Conservation (phyloP, 768 basidiomycete genomes). For the Scleroderma citrinum region DNA sequence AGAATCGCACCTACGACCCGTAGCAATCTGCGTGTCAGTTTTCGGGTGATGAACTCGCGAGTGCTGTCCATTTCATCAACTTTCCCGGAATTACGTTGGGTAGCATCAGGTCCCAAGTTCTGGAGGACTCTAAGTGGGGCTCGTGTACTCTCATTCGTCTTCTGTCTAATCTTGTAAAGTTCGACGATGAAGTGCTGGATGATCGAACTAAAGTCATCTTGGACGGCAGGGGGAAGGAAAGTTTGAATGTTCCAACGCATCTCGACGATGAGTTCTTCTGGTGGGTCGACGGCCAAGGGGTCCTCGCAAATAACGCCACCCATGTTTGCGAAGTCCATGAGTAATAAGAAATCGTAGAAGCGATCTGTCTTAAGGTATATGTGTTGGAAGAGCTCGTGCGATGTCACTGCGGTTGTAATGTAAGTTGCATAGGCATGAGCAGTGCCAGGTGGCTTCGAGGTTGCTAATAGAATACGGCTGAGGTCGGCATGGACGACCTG, state of each 20-base stretch:
- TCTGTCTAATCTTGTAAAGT: slow-evolving; percentile 69
- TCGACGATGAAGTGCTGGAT: slow-evolving; percentile 84
- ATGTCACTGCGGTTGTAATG: slow-evolving; percentile 87
- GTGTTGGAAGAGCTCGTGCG: slow-evolving; percentile 94
- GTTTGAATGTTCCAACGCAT: slow-evolving; percentile 91
- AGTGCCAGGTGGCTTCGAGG: slow-evolving; percentile 92
- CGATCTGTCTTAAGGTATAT: slow-evolving; percentile 79
- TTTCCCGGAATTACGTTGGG: slow-evolving; percentile 64
- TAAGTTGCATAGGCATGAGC: slow-evolving; percentile 96
- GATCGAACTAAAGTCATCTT: slow-evolving; percentile 64
- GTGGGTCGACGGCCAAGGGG: slow-evolving; percentile 60
- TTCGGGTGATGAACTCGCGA: slow-evolving; percentile 71
- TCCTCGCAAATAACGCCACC: slow-evolving; percentile 86
- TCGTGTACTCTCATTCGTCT: slow-evolving; percentile 50
- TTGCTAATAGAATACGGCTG: slow-evolving; percentile 82
- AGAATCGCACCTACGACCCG: slow-evolving; percentile 58
- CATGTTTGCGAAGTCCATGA: slow-evolving; percentile 94
- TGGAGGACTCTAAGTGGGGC: slow-evolving; percentile 71
- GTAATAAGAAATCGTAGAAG: slow-evolving; percentile 90
- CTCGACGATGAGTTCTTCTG: slow-evolving; percentile 64
- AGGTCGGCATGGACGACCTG: slow-evolving; percentile 94
- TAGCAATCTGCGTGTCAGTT: slow-evolving; percentile 77
- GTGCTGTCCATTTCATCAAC: slow-evolving; percentile 61
- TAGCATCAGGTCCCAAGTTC: slow-evolving; percentile 55
- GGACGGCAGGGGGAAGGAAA: slow-evolving; percentile 82